A percentile compares a stretch with the other conserved stretches of the same genome.
phyloP scores from a whole-genome alignment of 176 grass and related monocot genomes.

The Hordeum marinum region DNA sequence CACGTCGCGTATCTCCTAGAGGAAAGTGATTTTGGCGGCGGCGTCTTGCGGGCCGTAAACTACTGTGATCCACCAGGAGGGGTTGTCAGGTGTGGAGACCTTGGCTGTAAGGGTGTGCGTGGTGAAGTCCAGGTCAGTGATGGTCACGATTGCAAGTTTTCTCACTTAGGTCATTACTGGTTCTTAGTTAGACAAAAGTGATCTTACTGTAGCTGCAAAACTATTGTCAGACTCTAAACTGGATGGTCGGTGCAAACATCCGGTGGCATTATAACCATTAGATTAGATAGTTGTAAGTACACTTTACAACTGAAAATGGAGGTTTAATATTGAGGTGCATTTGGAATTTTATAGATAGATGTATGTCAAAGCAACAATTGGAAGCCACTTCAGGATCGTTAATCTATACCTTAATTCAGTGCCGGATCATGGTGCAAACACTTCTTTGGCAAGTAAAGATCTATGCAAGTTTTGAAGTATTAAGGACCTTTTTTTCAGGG shows the following conservation, averaged over 20 bases:
- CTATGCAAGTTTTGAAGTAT: background rate
- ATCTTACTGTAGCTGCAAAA: background rate
- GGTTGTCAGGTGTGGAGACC: no score
- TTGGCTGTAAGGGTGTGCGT: no score
- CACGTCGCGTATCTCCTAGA: no score
- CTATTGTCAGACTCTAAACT: background rate
- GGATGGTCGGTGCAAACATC: background rate
- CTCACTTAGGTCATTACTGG: background rate
- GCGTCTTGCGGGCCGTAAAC: no score
- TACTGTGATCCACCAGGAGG: no score
- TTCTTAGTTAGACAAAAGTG: background rate
- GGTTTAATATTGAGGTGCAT: background rate
- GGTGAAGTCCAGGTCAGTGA: no score
- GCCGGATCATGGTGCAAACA: background rate
- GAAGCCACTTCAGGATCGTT: background rate
- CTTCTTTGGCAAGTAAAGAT: background rate
- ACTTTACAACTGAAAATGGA: constrained; percentile 9
- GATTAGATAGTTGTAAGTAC: background rate
- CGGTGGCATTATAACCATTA: background rate
- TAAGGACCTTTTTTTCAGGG: no score
- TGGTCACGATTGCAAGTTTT: background rate
- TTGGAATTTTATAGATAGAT: no score
- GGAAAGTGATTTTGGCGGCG: no score
- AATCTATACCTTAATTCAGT: background rate
- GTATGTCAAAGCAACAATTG: background rate